These are phyloP conservation scores for Colletotrichum sp. DNA, from an alignment of 2,329 filamentous ascomycete species.

Conservation along the genomic window DNA sequence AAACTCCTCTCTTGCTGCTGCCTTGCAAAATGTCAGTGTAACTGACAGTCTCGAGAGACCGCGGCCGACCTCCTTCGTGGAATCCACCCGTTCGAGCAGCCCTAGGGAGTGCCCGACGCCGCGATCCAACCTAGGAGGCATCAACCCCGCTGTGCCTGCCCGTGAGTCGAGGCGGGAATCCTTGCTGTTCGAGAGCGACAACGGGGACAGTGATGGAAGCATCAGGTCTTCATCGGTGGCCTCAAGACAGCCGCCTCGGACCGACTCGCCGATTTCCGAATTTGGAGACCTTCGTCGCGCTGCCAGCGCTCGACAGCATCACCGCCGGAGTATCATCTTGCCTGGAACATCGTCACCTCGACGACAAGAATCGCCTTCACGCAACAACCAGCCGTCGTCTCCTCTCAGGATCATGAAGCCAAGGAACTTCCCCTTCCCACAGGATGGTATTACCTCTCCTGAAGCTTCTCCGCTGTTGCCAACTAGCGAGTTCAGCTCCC, in stretches of 20 bases:
- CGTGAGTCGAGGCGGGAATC: slow-evolving; percentile 77
- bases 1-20: slow-evolving; percentile 60
- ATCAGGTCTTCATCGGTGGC: slow-evolving; percentile 79
- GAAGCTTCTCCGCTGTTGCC: slow-evolving; percentile 89
- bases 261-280: slow-evolving; percentile 91
- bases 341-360: slow-evolving; percentile 79
- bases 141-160: slow-evolving; percentile 62
- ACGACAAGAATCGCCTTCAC: slow-evolving; percentile 87
- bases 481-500: slow-evolving; percentile 81
- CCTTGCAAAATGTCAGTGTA: slow-evolving; percentile 52
- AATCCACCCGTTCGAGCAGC: slow-evolving; percentile 86
- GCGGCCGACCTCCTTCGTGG: slow-evolving; percentile 61
- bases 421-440: slow-evolving; percentile 62
- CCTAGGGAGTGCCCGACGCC: slow-evolving; percentile 91
- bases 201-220: slow-evolving; percentile 87
- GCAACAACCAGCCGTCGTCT: slow-evolving; percentile 77
- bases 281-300: slow-evolving; percentile 77
- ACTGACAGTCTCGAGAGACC: slow-evolving; percentile 50
- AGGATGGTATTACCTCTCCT: slow-evolving; percentile 78
- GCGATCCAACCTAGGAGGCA: slow-evolving; percentile 73
- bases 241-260: slow-evolving; percentile 70
- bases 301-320: slow-evolving; percentile 80
- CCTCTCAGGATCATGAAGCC: slow-evolving; percentile 87
- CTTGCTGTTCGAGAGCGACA: slow-evolving; percentile 82
- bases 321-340: slow-evolving; percentile 85